phyloP scores from a whole-genome alignment of 169 alveolate species.

The Babesia divergens region DNA sequence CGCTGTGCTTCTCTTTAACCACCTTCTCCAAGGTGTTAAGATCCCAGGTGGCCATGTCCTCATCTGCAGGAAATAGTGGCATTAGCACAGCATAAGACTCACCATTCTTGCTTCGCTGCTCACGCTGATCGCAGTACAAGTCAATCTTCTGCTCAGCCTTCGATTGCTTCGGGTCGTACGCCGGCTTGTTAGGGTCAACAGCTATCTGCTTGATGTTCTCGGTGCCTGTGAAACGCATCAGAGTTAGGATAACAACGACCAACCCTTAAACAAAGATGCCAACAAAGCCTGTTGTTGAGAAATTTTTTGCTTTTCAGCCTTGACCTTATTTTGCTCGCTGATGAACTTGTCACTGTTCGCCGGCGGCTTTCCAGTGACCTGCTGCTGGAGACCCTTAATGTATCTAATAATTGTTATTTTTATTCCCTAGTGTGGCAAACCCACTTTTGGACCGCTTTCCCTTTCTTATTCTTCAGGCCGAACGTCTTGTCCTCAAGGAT shows the following conservation, averaged over 20 bases:
- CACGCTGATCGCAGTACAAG: slow-evolving; percentile 92
- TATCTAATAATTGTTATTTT: slow-evolving; percentile 30
- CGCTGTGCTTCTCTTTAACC: slow-evolving; percentile 77
- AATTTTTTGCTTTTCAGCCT: slow-evolving; percentile 91
- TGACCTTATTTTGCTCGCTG: slow-evolving; percentile 77
- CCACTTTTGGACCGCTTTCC: slow-evolving; percentile 93
- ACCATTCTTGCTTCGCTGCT: slow-evolving; percentile 63
- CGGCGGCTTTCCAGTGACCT: slow-evolving; percentile 74
- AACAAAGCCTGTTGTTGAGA: slow-evolving; percentile 90
- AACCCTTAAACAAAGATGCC: slow-evolving; percentile 77
- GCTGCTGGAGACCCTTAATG: slow-evolving; percentile 81
- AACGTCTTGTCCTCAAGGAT: slow-evolving; percentile 98
- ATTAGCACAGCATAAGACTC: neutral
- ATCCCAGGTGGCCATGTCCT: slow-evolving; percentile 60
- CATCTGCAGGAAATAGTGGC: slow-evolving; percentile 48
- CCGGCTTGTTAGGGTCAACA: slow-evolving; percentile 62
- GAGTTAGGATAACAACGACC: neutral
- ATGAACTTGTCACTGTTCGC: slow-evolving; percentile 72
- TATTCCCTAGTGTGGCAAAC: neutral
- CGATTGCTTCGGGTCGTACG: slow-evolving; percentile 79
- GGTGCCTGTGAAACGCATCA: slow-evolving; percentile 62
- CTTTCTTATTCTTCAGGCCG: slow-evolving; percentile 97
- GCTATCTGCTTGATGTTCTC: slow-evolving; percentile 81
- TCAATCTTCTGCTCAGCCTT: slow-evolving; percentile 88
- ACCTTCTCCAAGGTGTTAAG: slow-evolving; percentile 61